Conservation (phyloP, 2,329 filamentous ascomycete species). For the Alternaria sp. region DNA sequence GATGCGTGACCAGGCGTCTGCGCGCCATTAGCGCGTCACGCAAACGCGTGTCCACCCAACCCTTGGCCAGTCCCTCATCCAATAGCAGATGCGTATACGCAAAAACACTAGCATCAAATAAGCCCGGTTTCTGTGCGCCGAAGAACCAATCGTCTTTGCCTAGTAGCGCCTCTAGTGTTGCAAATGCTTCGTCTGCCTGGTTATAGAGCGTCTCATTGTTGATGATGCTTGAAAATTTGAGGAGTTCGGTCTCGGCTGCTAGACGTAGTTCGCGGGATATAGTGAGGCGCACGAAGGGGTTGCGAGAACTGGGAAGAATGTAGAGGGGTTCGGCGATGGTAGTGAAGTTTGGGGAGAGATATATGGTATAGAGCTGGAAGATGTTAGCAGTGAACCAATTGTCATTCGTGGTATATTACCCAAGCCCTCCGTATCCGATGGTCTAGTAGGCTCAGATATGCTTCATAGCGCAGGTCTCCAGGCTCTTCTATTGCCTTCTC, state of each 20-base stretch:
- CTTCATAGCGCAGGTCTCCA: slow-evolving; percentile 68
- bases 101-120: slow-evolving; percentile 91
- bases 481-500: slow-evolving; percentile 53
- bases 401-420: slow-evolving; percentile 58
- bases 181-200: slow-evolving; percentile 69
- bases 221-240: slow-evolving; percentile 68
- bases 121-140: slow-evolving; percentile 64
- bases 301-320: slow-evolving; percentile 68
- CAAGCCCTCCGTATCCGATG: slow-evolving; percentile 83
- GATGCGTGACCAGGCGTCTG: slow-evolving; percentile 71
- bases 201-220: slow-evolving; percentile 66
- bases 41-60: slow-evolving; percentile 71
- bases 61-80: slow-evolving; percentile 63
- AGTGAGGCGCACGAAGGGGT: slow-evolving; percentile 68
- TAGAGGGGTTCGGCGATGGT: slow-evolving; percentile 76
- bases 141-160: slow-evolving; percentile 70
- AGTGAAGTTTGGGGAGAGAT: slow-evolving; percentile 75
- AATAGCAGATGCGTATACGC: slow-evolving; percentile 86
- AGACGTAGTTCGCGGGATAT: slow-evolving; percentile 72
- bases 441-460: slow-evolving; percentile 80
- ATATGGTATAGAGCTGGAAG: slow-evolving; percentile 75
- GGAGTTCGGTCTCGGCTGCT: slow-evolving; percentile 78
- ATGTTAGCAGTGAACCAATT: background rate
- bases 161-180: slow-evolving; percentile 67
- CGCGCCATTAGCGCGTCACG: slow-evolving; percentile 64